A percentile compares a stretch with the other conserved stretches of the same genome.
Conservation (phyloP, 805 yeast species). For the Candida vartiovaarae region DNA sequence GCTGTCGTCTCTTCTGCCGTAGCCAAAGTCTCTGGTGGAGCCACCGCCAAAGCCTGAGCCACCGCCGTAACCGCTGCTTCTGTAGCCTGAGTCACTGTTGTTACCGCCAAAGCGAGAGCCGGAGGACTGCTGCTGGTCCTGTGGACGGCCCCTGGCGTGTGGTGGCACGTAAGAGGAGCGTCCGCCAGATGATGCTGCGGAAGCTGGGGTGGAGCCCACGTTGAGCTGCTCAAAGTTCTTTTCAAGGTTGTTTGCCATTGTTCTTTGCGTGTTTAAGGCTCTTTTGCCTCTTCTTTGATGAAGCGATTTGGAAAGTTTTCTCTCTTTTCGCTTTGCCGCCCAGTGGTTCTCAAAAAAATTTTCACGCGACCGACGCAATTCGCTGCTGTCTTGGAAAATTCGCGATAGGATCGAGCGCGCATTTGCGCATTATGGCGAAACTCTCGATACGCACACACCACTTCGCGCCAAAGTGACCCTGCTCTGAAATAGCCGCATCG, state of each 20-base stretch:
- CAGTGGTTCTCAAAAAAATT: background rate
- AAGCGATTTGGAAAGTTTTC: too few species aligned
- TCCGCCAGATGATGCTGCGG: conserved; percentile 11
- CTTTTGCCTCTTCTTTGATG: too few species aligned
- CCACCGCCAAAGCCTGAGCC: conserved; percentile 16
- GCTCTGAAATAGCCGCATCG: too few species aligned
- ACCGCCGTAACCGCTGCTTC: conserved; percentile 11
- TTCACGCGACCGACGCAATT: background rate
- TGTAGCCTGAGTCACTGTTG: conserved; percentile 10
- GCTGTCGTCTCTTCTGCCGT: conserved; percentile 11
- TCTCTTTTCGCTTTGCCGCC: too few species aligned
- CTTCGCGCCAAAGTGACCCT: too few species aligned
- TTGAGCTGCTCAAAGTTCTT: conserved; percentile 51
- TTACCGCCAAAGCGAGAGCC: conserved; percentile 5
- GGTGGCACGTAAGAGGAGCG: conserved; percentile 49
- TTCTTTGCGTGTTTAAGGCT: background rate
- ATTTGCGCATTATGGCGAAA: too few species aligned
- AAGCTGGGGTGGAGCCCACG: conserved; percentile 29
- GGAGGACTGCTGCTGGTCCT: conserved; percentile 10
- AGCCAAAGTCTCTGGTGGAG: conserved; percentile 6
- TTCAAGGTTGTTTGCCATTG: conserved; percentile 45
- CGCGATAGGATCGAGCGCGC: too few species aligned
- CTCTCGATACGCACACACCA: too few species aligned
- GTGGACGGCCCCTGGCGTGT: conserved; percentile 34
- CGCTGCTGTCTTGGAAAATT: background rate